Conservation (phyloP, 1,139 yeast genomes). For the Pichia sp. region DNA sequence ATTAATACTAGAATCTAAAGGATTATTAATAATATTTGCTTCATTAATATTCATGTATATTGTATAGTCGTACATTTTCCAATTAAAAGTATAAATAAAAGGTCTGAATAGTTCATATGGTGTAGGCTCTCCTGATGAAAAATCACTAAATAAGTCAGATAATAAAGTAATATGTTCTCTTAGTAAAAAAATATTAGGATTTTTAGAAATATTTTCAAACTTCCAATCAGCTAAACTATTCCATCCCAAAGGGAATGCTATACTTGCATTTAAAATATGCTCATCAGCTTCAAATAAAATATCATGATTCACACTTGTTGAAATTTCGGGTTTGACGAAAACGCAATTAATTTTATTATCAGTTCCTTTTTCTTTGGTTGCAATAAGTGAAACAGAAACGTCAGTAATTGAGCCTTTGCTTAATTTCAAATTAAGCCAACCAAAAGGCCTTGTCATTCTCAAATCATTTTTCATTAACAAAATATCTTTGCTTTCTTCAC, state of each 20-base stretch:
- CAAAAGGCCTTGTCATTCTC: conserved; percentile 55
- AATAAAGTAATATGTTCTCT: conserved; percentile 76
- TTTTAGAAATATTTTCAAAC: conserved; percentile 47
- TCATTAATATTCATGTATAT: conserved; percentile 78
- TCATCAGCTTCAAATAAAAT: conserved; percentile 58
- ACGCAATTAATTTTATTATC: conserved; percentile 44
- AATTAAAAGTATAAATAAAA: conserved; percentile 51
- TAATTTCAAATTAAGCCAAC: conserved; percentile 80
- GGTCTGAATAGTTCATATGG: conserved; percentile 78
- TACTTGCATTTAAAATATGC: conserved; percentile 49
- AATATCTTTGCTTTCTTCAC: conserved; percentile 75
- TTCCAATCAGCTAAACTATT: conserved; percentile 71
- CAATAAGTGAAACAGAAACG: conserved; percentile 45
- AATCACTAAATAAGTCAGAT: conserved; percentile 73
- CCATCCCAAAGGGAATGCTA: conserved; percentile 76
- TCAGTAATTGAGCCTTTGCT: conserved; percentile 47
- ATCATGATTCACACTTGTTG: conserved; percentile 88
- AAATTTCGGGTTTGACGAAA: conserved; percentile 55
- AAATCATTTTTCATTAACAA: conserved; percentile 12
- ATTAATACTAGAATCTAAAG: conserved; percentile 77
- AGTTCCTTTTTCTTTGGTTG: conserved; percentile 52
- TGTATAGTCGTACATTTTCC: conserved; percentile 54
- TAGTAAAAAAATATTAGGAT: conserved; percentile 58
- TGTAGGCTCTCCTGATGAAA: conserved; percentile 64
- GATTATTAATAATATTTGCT: conserved; percentile 80